Percentiles rank a stretch among this genome's conserved stretches.
phyloP scores from a whole-genome alignment of 2,329 filamentous ascomycete genomes.

The Fusarium palustre region DNA sequence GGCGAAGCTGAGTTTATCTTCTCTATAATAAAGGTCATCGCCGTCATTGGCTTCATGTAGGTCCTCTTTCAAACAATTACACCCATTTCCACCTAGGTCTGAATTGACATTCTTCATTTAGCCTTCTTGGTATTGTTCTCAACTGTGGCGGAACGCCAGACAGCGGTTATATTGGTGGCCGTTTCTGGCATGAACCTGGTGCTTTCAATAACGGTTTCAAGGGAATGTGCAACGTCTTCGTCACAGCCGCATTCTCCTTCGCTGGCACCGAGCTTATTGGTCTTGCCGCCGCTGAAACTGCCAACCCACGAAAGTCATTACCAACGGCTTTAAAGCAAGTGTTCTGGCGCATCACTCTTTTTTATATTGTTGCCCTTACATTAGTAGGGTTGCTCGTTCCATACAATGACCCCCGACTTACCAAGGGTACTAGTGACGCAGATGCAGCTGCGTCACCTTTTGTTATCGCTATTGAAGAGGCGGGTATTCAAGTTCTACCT shows the following conservation, averaged over 20 bases:
- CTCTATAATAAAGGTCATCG: constrained; percentile 85
- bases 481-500: constrained; percentile 82
- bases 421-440: constrained; percentile 65
- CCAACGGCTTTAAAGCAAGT: constrained; percentile 92
- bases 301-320: constrained; percentile 82
- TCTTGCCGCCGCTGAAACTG: constrained; percentile 80
- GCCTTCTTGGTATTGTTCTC: constrained; percentile 85
- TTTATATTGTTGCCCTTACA: constrained; percentile 86
- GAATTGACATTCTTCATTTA: constrained; percentile 51
- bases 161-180: constrained; percentile 82
- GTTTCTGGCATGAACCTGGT: constrained; percentile 82
- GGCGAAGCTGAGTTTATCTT: constrained; percentile 92
- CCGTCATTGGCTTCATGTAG: constrained; percentile 89
- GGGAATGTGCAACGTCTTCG: constrained; percentile 82
- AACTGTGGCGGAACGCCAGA: constrained; percentile 83
- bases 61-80: constrained; percentile 45
- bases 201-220: constrained; percentile 87
- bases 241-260: constrained; percentile 81
- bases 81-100: constrained; percentile 45
- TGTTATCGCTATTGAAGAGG: constrained; percentile 89
- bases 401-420: constrained; percentile 73
- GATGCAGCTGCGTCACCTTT: constrained; percentile 87
- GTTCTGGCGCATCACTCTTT: constrained; percentile 92
- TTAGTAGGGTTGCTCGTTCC: constrained; percentile 86
- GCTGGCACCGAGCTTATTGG: constrained; percentile 81